phyloP scores from a whole-genome alignment of 108 stramenopile species.

The Asterionellopsis glacialis region DNA sequence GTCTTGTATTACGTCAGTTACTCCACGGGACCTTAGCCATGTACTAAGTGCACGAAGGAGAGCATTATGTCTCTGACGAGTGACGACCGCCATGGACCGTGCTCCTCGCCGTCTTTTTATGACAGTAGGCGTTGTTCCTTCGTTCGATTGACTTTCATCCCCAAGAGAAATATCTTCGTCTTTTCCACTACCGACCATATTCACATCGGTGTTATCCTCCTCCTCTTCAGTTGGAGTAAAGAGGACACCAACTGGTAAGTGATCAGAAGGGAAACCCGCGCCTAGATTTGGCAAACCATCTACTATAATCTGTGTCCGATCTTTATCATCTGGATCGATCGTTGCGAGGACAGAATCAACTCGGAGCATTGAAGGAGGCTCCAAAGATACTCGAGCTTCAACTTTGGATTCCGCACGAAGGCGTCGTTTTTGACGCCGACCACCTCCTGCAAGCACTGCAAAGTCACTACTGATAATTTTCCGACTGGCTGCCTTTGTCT shows the following conservation, averaged over 20 bases:
- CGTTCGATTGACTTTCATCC: neutral
- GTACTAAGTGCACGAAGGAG: conserved; percentile 24
- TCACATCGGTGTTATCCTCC: neutral
- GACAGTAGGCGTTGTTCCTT: neutral
- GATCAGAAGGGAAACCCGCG: conserved; percentile 47
- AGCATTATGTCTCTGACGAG: conserved; percentile 32
- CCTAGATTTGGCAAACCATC: conserved; percentile 33
- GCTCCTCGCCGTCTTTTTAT: conserved; percentile 20
- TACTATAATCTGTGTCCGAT: conserved; percentile 15
- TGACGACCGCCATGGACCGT: conserved; percentile 2
- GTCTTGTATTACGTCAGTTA: conserved; percentile 26
- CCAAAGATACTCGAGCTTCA: neutral
- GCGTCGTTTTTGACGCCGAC: conserved; percentile 8
- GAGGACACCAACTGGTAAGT: conserved; percentile 39
- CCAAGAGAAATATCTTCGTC: neutral
- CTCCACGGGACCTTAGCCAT: conserved; percentile 24
- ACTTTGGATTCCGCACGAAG: conserved; percentile 2
- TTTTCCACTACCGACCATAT: neutral
- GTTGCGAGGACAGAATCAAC: conserved; percentile 31
- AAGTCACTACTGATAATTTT: neutral
- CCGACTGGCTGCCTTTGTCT: conserved; percentile 7
- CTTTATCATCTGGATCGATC: conserved; percentile 10
- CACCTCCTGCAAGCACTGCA: neutral
- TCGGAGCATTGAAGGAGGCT: conserved; percentile 5
- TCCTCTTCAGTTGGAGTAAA: conserved; percentile 14